Evolutionary conservation across 192 early-diverging fungal genomes (phyloP).

Genomic region (Blastocladiella britannica): DNA sequence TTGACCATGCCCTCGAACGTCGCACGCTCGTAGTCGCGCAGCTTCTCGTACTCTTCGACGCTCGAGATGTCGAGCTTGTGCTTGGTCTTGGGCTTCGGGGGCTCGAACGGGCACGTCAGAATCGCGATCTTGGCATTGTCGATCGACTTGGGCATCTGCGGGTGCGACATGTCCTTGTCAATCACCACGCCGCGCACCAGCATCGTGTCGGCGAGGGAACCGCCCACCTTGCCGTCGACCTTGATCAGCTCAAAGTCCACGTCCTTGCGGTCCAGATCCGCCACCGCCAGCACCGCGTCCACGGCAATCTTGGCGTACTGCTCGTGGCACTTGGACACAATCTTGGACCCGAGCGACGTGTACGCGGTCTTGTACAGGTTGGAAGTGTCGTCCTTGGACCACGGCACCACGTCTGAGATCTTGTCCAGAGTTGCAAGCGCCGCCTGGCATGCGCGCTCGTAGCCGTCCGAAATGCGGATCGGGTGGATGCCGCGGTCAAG

Average conservation of each 20-base stretch:
- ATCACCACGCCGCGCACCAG: slow-evolving; percentile 95
- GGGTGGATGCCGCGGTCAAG: slow-evolving; percentile 95
- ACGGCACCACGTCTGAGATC: slow-evolving; percentile 77
- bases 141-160: slow-evolving; percentile 97
- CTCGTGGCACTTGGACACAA: slow-evolving; percentile 96
- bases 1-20: slow-evolving; percentile 95
- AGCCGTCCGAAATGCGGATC: slow-evolving; percentile 96
- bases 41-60: slow-evolving; percentile 94
- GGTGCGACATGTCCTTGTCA: slow-evolving; percentile 99
- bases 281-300: slow-evolving; percentile 89
- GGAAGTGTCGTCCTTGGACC: slow-evolving; percentile 55
- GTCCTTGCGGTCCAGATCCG: slow-evolving; percentile 95
- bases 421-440: slow-evolving; percentile 79
- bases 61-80: slow-evolving; percentile 97
- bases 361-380: slow-evolving; percentile 87
- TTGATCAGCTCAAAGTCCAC: slow-evolving; percentile 99
- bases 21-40: slow-evolving; percentile 84
- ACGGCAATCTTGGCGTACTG: slow-evolving; percentile 97
- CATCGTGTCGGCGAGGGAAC: slow-evolving; percentile 77
- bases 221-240: slow-evolving; percentile 96
- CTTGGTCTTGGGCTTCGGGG: slow-evolving; percentile 99
- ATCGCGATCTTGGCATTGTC: slow-evolving; percentile 93
- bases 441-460: slow-evolving; percentile 85
- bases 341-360: slow-evolving; percentile 95
- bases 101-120: slow-evolving; percentile 97